These are phyloP conservation scores for Fusarium nurragi DNA, from an alignment of 2,329 filamentous ascomycete species.

Conservation along the genomic window DNA sequence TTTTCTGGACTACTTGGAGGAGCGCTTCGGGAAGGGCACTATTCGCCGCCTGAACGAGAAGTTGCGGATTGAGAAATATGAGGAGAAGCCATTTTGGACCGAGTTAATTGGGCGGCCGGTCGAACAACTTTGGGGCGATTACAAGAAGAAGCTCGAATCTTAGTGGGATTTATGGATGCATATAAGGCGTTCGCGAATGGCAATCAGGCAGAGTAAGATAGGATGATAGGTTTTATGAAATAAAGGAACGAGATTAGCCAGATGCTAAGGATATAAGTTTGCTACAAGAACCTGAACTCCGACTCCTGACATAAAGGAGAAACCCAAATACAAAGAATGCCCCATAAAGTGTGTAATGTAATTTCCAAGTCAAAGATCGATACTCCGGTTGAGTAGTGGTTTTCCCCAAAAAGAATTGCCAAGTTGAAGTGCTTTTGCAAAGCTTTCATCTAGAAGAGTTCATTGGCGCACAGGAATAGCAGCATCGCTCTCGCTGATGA, in stretches of 20 bases:
- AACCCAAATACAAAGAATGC: conserved; percentile 2
- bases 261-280: conserved; percentile 38
- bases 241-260: conserved; percentile 24
- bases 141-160: conserved; percentile 55
- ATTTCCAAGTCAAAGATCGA: not conserved
- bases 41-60: conserved; percentile 73
- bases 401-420: not conserved
- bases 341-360: conserved; percentile 8
- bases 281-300: conserved; percentile 31
- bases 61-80: conserved; percentile 70
- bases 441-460: not conserved
- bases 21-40: conserved; percentile 66
- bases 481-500: conserved; percentile 65
- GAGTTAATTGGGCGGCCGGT: conserved; percentile 73
- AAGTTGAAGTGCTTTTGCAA: not conserved
- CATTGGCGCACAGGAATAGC: conserved; percentile 48
- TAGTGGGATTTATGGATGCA: conserved; percentile 3
- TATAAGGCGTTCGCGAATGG: conserved; percentile 1
- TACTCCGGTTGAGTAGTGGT: not conserved
- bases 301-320: conserved; percentile 23
- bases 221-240: conserved; percentile 12
- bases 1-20: conserved; percentile 87
- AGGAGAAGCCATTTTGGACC: conserved; percentile 73
- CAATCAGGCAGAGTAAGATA: not conserved
- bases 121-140: conserved; percentile 77